phyloP scores from a whole-genome alignment of 495 filamentous ascomycete genomes.

The Penicillium cinerascens region DNA sequence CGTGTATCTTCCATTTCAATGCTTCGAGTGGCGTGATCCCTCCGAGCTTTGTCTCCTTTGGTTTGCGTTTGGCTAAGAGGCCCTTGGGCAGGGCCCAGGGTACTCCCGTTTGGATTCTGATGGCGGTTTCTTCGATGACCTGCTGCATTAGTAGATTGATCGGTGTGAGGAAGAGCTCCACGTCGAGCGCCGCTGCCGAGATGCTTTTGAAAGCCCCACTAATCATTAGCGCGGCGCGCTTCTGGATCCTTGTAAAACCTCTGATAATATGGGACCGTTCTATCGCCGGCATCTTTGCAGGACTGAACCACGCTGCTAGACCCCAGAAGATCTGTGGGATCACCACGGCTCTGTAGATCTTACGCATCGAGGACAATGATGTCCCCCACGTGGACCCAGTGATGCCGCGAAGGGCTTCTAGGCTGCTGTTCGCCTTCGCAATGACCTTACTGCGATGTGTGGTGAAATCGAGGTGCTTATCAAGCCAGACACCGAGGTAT shows the following conservation, averaged over 20 bases:
- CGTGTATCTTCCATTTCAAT: neutral
- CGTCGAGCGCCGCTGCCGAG: neutral
- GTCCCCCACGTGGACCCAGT: slow-evolving; percentile 13
- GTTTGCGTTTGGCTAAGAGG: neutral
- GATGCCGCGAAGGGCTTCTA: slow-evolving; percentile 11
- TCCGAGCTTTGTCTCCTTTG: neutral
- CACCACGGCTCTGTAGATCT: slow-evolving; percentile 19
- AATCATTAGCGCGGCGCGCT: slow-evolving; percentile 7
- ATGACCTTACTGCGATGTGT: slow-evolving; percentile 6
- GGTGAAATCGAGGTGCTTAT: slow-evolving; percentile 12
- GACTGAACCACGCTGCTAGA: slow-evolving; percentile 9
- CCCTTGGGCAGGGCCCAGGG: neutral
- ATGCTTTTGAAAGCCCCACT: slow-evolving; percentile 7
- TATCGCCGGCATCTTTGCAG: neutral
- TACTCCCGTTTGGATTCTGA: neutral
- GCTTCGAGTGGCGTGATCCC: neutral
- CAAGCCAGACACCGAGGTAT: slow-evolving; percentile 18
- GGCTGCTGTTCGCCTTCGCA: slow-evolving; percentile 4
- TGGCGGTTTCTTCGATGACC: slow-evolving; percentile 6
- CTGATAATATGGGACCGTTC: neutral
- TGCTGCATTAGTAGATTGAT: slow-evolving; percentile 13
- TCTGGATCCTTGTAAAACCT: slow-evolving; percentile 6
- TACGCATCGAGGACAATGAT: slow-evolving; percentile 3
- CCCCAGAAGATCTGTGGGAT: slow-evolving; percentile 20
- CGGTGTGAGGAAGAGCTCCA: slow-evolving; percentile 12